Percentiles rank a stretch among this genome's conserved stretches.
These are phyloP conservation scores for Colletotrichum coccodes DNA, from an alignment of 2,329 filamentous ascomycete genomes.

Conservation along the genomic window DNA sequence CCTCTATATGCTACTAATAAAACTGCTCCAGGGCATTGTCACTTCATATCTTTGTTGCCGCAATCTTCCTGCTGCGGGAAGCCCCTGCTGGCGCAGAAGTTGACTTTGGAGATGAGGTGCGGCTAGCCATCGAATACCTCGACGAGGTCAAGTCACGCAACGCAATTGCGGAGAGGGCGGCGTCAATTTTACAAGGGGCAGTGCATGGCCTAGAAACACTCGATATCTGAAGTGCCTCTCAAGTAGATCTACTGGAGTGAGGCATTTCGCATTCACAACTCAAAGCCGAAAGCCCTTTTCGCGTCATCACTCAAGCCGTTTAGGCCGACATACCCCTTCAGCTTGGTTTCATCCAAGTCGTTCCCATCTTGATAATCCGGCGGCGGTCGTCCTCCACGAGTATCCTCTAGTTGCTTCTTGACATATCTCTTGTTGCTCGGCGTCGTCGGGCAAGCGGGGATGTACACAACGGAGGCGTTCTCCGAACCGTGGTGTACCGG, in stretches of 20 bases:
- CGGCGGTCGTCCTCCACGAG: constrained; percentile 52
- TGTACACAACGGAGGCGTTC: constrained; percentile 46
- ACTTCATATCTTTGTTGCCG: constrained; percentile 19
- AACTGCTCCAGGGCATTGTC: constrained; percentile 2
- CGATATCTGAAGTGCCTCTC: background rate
- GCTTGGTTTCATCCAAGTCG: constrained; percentile 34
- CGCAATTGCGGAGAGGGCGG: constrained; percentile 6
- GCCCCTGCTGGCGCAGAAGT: background rate
- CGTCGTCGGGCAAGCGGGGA: constrained; percentile 48
- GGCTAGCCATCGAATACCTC: constrained; percentile 9
- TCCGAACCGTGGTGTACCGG: constrained; percentile 45
- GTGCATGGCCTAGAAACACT: background rate
- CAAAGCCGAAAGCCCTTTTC: constrained; percentile 21
- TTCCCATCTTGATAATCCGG: constrained; percentile 52
- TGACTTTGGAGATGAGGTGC: constrained; percentile 11
- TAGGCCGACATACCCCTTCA: constrained; percentile 23
- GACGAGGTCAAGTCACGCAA: constrained; percentile 24
- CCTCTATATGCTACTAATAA: too few relatives aligned
- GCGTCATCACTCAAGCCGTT: background rate
- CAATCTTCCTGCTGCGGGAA: constrained; percentile 19
- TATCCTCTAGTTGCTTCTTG: constrained; percentile 38
- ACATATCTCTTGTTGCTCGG: constrained; percentile 37
- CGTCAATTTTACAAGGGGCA: background rate
- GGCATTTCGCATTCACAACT: background rate
- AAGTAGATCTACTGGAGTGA: background rate